Evolutionary conservation across 2,329 filamentous ascomycete genomes (phyloP), one percentile per base, ranked within the genome.

Genomic region (Colletotrichum spinosum): DNA sequence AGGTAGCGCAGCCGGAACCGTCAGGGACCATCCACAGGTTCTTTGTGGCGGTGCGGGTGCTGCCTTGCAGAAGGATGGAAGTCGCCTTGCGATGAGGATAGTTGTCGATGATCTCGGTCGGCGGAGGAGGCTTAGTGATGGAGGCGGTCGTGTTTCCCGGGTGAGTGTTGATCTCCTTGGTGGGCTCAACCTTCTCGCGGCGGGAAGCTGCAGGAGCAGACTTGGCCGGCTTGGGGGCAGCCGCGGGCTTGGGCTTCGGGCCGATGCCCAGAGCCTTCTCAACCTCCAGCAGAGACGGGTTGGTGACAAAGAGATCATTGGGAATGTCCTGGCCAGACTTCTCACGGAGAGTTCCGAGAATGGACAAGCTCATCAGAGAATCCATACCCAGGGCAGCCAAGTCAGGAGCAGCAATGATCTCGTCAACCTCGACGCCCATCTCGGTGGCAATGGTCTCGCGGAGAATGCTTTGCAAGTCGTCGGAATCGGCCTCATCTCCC

Each of bases 401-500:
- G 68, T 87, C 83, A 1, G 83, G 81, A 1, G 83, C 83, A 25
- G 83, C 83, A 3, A 84, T 74, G 37, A 88, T 80, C 70, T 92
- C 89, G 37, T 88, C 86, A 10, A 90, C 80, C 33, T 89, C 86
- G n/a, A 92, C 87, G 62, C 88, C 88, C 84, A 92, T 91, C 75
- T 92, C 90, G 42, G 84, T 81, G n/a, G 89, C 87, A 67, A 92
- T 88, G 60, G 89, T 91, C 58, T 86, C 84, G 75, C 90, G 88
- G 51, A 92, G 83, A 70, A 84, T 74, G 73, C 81, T 71, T 78
- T 83, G 78, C 42, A 86, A 72, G 72, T 82, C 79, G 68, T 81
- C 76, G 6, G 35, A 56, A 12, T 53, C 52, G 51, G 77, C 74
- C 65, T 80, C 80, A 25, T 70, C 25, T 25, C 25, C 74, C 33